These are phyloP conservation scores for Exsudoporus frostii DNA, from an alignment of 768 basidiomycete species.

Conservation along the genomic window DNA sequence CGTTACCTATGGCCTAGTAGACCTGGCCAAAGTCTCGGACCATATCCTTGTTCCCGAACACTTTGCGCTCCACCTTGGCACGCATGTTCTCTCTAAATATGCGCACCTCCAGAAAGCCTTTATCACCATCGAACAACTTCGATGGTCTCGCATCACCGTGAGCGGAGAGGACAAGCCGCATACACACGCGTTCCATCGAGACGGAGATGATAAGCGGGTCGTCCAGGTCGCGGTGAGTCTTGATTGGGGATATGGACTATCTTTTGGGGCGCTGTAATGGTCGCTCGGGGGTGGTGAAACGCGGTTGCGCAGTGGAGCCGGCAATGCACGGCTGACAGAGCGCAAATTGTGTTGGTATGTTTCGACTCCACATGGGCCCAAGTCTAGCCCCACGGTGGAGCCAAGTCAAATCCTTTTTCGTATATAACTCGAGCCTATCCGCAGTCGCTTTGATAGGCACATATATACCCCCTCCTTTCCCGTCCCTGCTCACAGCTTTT, in stretches of 20 bases:
- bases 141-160: constrained; percentile 78
- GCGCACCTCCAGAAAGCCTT: constrained; percentile 68
- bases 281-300: constrained; percentile 5
- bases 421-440: constrained; percentile 13
- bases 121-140: constrained; percentile 71
- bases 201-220: constrained; percentile 86
- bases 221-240: constrained; percentile 54
- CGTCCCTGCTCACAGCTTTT: not conserved
- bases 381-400: constrained; percentile 27
- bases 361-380: constrained; percentile 20
- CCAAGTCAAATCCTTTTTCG: not conserved
- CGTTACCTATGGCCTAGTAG: constrained; percentile 20
- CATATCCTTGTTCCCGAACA: constrained; percentile 79
- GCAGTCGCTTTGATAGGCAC: not conserved
- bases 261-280: not conserved
- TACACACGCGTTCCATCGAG: constrained; percentile 78
- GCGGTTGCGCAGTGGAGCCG: constrained; percentile 21
- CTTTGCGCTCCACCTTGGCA: constrained; percentile 85
- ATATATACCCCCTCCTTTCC: not conserved
- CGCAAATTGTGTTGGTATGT: not conserved
- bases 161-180: constrained; percentile 49
- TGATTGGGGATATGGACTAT: not conserved
- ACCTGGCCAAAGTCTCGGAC: constrained; percentile 86
- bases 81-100: constrained; percentile 80
- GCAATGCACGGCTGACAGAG: constrained; percentile 6